These are phyloP conservation scores for Rhynchospora pubera DNA, from an alignment of 176 grass and related monocot species.

Conservation along the genomic window DNA sequence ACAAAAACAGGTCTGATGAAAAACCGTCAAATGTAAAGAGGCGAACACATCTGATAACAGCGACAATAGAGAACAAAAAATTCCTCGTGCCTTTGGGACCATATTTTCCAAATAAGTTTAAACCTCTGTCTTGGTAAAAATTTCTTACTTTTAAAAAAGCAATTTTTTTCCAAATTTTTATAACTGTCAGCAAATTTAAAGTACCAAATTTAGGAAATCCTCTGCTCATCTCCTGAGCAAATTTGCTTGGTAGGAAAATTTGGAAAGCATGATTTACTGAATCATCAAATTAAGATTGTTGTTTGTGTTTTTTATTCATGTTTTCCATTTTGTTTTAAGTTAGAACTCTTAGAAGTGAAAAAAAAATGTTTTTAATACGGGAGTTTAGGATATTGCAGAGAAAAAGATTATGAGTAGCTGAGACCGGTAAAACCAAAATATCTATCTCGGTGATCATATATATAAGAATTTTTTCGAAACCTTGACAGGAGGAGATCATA, in stretches of 20 bases:
- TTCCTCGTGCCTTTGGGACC: conserved; percentile 12
- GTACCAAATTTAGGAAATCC: neutral
- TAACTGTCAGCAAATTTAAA: neutral
- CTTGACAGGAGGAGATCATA: too few species aligned
- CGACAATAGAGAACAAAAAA: conserved; percentile 11
- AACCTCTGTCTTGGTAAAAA: neutral
- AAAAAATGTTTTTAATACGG: neutral
- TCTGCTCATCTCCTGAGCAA: neutral
- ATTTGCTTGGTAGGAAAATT: neutral
- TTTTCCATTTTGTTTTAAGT: neutral
- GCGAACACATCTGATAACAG: conserved; percentile 1
- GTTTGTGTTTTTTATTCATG: neutral
- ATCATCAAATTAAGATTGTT: neutral
- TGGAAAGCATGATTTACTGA: neutral
- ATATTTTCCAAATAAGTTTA: neutral
- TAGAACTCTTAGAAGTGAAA: neutral
- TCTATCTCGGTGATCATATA: neutral
- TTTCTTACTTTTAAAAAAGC: neutral
- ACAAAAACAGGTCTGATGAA: conserved; percentile 5
- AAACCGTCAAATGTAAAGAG: neutral
- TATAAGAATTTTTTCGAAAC: neutral
- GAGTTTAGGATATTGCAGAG: neutral
- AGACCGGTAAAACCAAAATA: neutral
- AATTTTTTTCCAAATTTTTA: neutral
- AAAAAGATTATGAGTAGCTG: neutral